Evolutionary conservation across 2,329 filamentous ascomycete genomes (phyloP), one percentile per base, ranked within the genome.

Genomic region (Akanthomyces lecanii): DNA sequence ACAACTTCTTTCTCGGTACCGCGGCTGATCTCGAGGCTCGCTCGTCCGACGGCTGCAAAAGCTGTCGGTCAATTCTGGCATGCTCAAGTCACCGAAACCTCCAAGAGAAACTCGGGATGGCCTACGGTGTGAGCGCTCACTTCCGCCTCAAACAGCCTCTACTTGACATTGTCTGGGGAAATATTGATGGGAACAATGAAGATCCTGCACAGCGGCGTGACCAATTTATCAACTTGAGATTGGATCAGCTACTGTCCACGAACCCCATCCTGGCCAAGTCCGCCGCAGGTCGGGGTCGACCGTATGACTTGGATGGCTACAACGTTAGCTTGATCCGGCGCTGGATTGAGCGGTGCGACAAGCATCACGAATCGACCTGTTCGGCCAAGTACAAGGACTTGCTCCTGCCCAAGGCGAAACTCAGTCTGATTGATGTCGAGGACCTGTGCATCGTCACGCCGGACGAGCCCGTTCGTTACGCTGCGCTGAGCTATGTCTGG

Each of bases 401-500:
- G 18, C 21, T 38, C 6, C 50, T 64, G 30, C 51, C 51, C 28
- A 36, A 48, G 25, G 51, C 56, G 3, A 61, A 23, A 12, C 51
- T 64, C n/a, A 64, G 42, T 36, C 42, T 64, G 2, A 64, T 64
- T 14, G 62, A 64, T 28, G 56, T 64, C 23, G 62, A 64, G 33
- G 50, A 64, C 11, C 42, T 53, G 18, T 64, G 62, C 51, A 55
- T 64, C 16, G 62, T 56, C 16, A 61, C 62, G 21, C 62, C 62
- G 5, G 18, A 54, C 1, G 53, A 28, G n/a, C 48, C 56, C 18
- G 62, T 64, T 2, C 62, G 62, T 4, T 64, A 64, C 44, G 62
- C 51, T 10, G 57, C 62, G 18, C 51, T 64, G 40, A 64, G 62
- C 51, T 64, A 64, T 44, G 62, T 64, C 12, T 64, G 62, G 62